phyloP scores from a whole-genome alignment of 495 filamentous ascomycete species.

The Oidiodendron maius region DNA sequence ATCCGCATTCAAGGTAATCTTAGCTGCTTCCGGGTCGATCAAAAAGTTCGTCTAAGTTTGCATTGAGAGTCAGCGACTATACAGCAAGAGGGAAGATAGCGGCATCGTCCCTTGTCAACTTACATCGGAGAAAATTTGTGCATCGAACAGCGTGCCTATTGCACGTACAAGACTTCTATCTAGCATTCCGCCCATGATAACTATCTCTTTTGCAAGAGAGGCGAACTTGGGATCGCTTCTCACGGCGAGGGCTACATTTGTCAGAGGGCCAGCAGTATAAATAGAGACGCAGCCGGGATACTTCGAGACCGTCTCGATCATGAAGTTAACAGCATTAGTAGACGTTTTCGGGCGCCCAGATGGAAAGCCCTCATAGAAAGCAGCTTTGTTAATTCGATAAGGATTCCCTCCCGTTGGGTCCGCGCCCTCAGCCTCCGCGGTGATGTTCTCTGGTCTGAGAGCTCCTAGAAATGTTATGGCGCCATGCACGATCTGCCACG shows the following conservation, averaged over 20 bases:
- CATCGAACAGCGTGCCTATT: no score
- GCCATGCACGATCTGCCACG: conserved; percentile 7
- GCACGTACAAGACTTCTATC: no score
- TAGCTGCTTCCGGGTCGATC: conserved; percentile 9
- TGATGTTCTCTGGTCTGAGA: conserved; percentile 1
- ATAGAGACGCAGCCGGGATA: no score
- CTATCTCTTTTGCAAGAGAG: no score
- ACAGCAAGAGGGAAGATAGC: conserved; percentile 3
- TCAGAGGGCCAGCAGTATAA: no score
- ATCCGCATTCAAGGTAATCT: conserved; percentile 7
- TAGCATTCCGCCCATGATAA: no score
- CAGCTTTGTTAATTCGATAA: conserved; percentile 1
- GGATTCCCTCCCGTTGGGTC: conserved; percentile 7
- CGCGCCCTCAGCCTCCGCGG: conserved; percentile 3
- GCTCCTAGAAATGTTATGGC: conserved; percentile 7
- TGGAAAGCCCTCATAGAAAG: conserved; percentile 8
- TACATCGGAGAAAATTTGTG: no score
- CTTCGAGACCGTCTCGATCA: conserved; percentile 10
- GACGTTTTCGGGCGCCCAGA: neutral
- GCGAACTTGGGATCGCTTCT: no score
- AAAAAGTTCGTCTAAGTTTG: conserved; percentile 10
- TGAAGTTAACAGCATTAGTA: conserved; percentile 7
- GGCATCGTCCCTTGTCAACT: no score
- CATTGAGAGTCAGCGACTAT: conserved; percentile 4
- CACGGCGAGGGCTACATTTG: no score